phyloP scores from a whole-genome alignment of 2,329 filamentous ascomycete species.

The Orbilia javanica region DNA sequence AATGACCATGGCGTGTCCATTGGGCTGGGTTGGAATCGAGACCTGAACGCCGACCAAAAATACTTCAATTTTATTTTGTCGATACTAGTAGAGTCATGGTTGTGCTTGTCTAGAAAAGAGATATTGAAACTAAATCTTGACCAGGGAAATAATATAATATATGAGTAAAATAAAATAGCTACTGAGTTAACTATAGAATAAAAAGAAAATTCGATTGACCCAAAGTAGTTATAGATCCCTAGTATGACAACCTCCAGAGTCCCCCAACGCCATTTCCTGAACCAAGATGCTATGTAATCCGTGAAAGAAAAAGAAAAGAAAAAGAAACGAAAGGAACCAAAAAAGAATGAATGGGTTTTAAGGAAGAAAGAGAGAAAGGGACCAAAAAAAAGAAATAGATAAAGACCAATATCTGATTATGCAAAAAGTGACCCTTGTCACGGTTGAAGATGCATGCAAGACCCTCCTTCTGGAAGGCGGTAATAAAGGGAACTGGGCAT shows the following conservation, averaged over 20 bases:
- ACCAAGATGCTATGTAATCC: constrained; percentile 9
- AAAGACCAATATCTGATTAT: background rate
- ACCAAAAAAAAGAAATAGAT: background rate
- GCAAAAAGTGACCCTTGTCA: background rate
- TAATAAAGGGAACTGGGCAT: constrained; percentile 12
- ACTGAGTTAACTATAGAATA: too few relatives aligned
- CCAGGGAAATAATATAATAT: too few relatives aligned
- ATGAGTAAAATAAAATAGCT: too few relatives aligned
- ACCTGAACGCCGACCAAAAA: constrained; percentile 48
- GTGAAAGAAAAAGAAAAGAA: background rate
- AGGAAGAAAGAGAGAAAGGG: too few relatives aligned
- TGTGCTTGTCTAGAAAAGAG: background rate
- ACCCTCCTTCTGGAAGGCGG: constrained; percentile 36
- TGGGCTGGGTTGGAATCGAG: background rate
- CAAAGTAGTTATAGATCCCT: constrained; percentile 13
- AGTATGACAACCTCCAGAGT: background rate
- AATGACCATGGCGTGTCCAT: constrained; percentile 15
- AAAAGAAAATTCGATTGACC: constrained; percentile 3
- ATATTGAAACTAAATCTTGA: background rate
- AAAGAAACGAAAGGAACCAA: background rate
- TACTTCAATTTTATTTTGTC: constrained; percentile 9
- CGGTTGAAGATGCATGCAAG: background rate
- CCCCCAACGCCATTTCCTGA: constrained; percentile 27
- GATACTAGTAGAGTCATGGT: background rate
- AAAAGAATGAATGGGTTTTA: too few relatives aligned